Evolutionary conservation across 2,329 filamentous ascomycete species (phyloP).

Genomic region (Fusarium abutilonis): DNA sequence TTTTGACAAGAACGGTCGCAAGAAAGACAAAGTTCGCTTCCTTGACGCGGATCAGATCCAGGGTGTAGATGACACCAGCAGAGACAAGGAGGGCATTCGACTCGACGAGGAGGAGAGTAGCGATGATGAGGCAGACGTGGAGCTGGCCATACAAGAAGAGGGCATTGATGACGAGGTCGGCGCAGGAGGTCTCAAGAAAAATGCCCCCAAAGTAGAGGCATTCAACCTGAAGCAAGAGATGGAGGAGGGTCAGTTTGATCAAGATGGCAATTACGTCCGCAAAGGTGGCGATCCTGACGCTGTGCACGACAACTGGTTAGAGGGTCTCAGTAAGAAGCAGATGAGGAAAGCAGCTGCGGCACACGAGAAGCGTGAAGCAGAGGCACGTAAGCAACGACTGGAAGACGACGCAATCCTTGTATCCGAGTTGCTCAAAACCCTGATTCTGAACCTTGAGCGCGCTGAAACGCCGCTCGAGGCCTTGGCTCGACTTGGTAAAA

Average conservation of each 20-base stretch:
- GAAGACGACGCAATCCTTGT: constrained; percentile 80
- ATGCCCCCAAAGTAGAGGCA: constrained; percentile 92
- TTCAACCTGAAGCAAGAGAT: constrained; percentile 94
- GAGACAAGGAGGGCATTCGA: constrained; percentile 76
- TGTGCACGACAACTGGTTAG: constrained; percentile 90
- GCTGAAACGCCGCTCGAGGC: constrained; percentile 91
- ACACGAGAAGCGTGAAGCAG: constrained; percentile 83
- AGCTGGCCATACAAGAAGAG: constrained; percentile 75
- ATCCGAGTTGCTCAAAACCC: constrained; percentile 74
- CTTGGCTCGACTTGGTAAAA: constrained; percentile 79
- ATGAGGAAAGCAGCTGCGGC: constrained; percentile 89
- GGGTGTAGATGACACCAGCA: constrained; percentile 80
- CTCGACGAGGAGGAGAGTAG: constrained; percentile 66
- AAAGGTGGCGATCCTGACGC: constrained; percentile 91
- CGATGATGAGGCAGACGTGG: constrained; percentile 75
- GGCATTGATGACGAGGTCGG: constrained; percentile 90
- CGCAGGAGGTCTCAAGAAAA: constrained; percentile 87
- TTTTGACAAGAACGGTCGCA: constrained; percentile 60
- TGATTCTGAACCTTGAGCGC: constrained; percentile 78
- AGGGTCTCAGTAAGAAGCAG: constrained; percentile 92
- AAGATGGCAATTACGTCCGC: constrained; percentile 88
- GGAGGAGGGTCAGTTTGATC: constrained; percentile 92
- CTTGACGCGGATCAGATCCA: constrained; percentile 72
- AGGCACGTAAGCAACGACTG: constrained; percentile 74
- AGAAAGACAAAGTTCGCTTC: constrained; percentile 70